phyloP scores from a whole-genome alignment of 331 rosid genomes.

The Pyrus hybrid region DNA sequence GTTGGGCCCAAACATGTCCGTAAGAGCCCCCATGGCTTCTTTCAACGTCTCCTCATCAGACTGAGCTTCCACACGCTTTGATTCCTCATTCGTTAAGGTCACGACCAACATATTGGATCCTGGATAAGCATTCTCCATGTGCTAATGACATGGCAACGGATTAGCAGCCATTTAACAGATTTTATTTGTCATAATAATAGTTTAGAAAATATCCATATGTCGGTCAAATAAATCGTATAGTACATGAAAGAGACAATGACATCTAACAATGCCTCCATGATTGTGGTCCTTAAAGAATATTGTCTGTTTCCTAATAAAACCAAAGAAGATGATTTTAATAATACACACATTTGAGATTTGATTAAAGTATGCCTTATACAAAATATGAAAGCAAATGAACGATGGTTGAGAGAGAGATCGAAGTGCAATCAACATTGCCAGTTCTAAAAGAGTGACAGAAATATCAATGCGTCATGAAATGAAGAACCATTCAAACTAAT shows the following conservation, averaged over 20 bases:
- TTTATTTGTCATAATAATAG: neutral
- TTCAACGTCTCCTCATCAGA: slow-evolving; percentile 57
- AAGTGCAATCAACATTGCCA: no score
- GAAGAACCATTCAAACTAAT: slow-evolving; percentile 16
- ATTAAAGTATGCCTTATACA: neutral
- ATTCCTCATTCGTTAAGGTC: slow-evolving; percentile 85
- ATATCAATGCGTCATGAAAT: slow-evolving; percentile 4
- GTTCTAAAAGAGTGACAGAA: no score
- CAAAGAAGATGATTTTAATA: neutral
- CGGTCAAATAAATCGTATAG: neutral
- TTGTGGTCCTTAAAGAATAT: neutral
- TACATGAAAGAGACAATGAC: slow-evolving; percentile 8
- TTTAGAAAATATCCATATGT: neutral
- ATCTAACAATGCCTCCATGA: slow-evolving; percentile 11
- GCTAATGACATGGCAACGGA: slow-evolving; percentile 48
- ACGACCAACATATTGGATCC: slow-evolving; percentile 92
- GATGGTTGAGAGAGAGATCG: no score
- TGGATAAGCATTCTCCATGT: slow-evolving; percentile 96
- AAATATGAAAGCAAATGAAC: no score
- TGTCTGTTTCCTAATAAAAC: neutral
- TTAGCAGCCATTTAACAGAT: slow-evolving; percentile 24
- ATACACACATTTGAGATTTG: neutral
- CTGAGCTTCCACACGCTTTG: slow-evolving; percentile 94
- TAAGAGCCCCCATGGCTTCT: slow-evolving; percentile 82
- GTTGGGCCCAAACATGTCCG: slow-evolving; percentile 74